Conservation (phyloP, 208 protist species). For the Crithidia bombi region DNA sequence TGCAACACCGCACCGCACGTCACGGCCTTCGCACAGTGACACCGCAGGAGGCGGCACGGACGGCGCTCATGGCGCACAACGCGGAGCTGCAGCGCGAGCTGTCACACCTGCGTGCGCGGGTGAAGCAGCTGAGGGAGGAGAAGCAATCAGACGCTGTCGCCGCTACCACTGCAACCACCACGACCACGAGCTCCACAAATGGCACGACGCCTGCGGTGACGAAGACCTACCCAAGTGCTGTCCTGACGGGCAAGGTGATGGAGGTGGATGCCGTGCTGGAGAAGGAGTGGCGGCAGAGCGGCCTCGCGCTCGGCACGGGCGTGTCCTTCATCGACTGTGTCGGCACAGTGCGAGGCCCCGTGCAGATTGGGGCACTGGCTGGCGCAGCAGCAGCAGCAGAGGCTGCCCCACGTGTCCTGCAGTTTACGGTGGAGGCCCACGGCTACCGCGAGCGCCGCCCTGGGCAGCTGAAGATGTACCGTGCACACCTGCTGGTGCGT, state of each 20-base stretch:
- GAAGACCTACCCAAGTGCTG: constrained; percentile 26
- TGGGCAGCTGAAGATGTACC: constrained; percentile 64
- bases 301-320: constrained; percentile 36
- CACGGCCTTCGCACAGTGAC: constrained; percentile 47
- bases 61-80: constrained; percentile 34
- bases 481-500: constrained; percentile 56
- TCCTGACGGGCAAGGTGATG: constrained; percentile 32
- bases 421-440: constrained; percentile 61
- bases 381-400: background rate
- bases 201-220: background rate
- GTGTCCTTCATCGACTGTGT: constrained; percentile 35
- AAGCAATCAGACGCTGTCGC: background rate
- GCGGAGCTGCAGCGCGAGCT: constrained; percentile 24
- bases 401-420: constrained; percentile 39
- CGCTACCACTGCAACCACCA: background rate
- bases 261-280: constrained; percentile 17
- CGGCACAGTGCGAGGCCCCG: constrained; percentile 38
- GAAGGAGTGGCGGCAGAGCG: constrained; percentile 18
- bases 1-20: constrained; percentile 52
- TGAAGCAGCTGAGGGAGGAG: constrained; percentile 21
- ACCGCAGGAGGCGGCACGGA: constrained; percentile 29
- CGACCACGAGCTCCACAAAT: background rate
- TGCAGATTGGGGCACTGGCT: constrained; percentile 32
- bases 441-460: constrained; percentile 60
- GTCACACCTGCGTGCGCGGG: constrained; percentile 12